Conservation (phyloP, 2,329 filamentous ascomycete genomes). For the Dendrostoma leiphaemia region DNA sequence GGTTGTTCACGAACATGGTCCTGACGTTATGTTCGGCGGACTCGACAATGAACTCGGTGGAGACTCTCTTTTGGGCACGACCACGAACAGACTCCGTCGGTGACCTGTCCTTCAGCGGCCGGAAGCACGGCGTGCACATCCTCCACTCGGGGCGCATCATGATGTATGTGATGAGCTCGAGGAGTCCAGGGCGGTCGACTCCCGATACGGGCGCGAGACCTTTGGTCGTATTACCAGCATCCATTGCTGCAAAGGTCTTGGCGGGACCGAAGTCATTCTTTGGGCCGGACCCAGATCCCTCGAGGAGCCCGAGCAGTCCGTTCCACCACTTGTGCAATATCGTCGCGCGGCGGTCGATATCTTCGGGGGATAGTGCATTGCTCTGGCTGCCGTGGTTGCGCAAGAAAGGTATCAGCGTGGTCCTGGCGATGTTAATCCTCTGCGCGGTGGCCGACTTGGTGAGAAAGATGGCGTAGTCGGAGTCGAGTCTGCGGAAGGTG, state of each 20-base stretch:
- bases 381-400: constrained; percentile 65
- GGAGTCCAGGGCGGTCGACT: constrained; percentile 76
- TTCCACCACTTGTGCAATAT: constrained; percentile 93
- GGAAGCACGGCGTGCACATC: constrained; percentile 65
- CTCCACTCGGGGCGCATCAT: constrained; percentile 92
- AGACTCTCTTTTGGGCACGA: constrained; percentile 61
- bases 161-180: constrained; percentile 75
- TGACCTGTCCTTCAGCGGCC: constrained; percentile 57
- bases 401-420: constrained; percentile 73
- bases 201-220: constrained; percentile 73
- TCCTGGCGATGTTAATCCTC: constrained; percentile 74
- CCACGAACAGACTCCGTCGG: constrained; percentile 43
- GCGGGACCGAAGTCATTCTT: constrained; percentile 21
- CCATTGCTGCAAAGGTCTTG: constrained; percentile 18
- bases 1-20: constrained; percentile 80
- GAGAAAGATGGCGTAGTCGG: constrained; percentile 57
- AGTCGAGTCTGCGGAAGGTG: constrained; percentile 52
- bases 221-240: constrained; percentile 32
- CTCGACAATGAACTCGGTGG: constrained; percentile 58
- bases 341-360: constrained; percentile 74
- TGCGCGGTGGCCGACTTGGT: constrained; percentile 66
- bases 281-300: constrained; percentile 57
- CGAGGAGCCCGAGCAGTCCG: constrained; percentile 75
- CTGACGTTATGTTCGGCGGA: constrained; percentile 86
- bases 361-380: constrained; percentile 64